Evolutionary conservation across 2,329 filamentous ascomycete genomes (phyloP).

Genomic region (Beauveria varroae): DNA sequence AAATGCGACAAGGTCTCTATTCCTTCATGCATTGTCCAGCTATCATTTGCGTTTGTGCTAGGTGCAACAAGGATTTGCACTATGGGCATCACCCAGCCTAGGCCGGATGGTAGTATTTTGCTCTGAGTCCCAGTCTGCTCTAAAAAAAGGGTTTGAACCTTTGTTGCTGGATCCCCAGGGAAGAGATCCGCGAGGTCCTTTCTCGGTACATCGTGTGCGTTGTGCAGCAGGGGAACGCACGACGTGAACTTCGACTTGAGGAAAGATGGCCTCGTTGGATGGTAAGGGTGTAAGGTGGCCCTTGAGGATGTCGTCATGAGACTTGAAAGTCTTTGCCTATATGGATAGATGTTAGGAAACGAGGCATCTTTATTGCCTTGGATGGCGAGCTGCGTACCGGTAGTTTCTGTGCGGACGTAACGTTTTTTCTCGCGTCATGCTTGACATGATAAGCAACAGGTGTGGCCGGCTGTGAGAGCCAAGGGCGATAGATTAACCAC

Average conservation of each 20-base stretch:
- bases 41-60: too few relatives aligned
- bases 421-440: not conserved
- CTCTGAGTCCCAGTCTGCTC: too few relatives aligned
- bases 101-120: too few relatives aligned
- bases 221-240: too few relatives aligned
- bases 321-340: not conserved
- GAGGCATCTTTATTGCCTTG: not conserved
- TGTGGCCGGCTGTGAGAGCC: not conserved
- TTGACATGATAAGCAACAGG: not conserved
- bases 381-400: not conserved
- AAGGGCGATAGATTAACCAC: not conserved
- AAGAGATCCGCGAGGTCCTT: too few relatives aligned
- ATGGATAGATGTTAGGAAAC: not conserved
- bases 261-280: not conserved
- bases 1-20: too few relatives aligned
- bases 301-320: not conserved
- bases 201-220: too few relatives aligned
- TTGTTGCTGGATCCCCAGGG: too few relatives aligned
- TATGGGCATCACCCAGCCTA: too few relatives aligned
- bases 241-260: conserved; percentile 2
- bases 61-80: too few relatives aligned
- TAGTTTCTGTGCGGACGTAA: not conserved
- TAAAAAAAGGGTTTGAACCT: too few relatives aligned
- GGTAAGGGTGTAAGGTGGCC: not conserved
- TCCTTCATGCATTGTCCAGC: too few relatives aligned